phyloP scores from a whole-genome alignment of 345 rosid genomes.

The Nasturtium officinale region DNA sequence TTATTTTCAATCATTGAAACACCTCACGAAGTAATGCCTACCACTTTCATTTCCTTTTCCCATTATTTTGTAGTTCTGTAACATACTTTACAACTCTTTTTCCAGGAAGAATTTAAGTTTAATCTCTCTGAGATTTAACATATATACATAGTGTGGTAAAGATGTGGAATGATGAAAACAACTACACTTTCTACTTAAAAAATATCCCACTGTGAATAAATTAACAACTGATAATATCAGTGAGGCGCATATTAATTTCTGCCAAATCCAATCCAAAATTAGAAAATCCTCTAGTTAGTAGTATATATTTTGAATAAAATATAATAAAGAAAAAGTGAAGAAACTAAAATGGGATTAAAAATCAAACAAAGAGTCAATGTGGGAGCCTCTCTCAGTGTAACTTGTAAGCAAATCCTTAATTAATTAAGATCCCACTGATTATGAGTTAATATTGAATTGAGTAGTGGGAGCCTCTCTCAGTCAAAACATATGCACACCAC shows the following conservation, averaged over 20 bases:
- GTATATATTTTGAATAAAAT: neutral
- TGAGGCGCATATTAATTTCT: neutral
- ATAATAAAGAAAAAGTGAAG: neutral
- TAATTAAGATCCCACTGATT: slow-evolving; percentile 21
- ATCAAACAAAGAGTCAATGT: neutral
- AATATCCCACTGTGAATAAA: neutral
- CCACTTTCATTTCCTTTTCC: slow-evolving; percentile 2
- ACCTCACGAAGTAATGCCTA: slow-evolving; percentile 35
- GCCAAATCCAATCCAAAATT: neutral
- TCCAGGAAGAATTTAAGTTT: neutral
- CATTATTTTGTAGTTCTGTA: neutral
- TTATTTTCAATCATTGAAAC: slow-evolving; percentile 40
- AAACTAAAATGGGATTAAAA: neutral
- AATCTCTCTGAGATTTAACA: neutral
- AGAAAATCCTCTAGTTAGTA: neutral
- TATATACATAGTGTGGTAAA: slow-evolving; percentile 15
- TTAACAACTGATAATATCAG: neutral
- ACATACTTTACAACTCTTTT: slow-evolving; percentile 15
- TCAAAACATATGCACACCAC: slow-evolving; percentile 40
- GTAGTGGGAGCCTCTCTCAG: slow-evolving; percentile 39
- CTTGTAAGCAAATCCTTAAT: slow-evolving; percentile 18
- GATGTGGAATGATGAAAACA: slow-evolving; percentile 22
- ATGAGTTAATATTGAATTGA: slow-evolving; percentile 33
- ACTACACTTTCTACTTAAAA: neutral
- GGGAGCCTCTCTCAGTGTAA: neutral